Evolutionary conservation across 306 rosid species (phyloP), one percentile per base, ranked within the genome.

Genomic region (Hylodesmum podocarpum): DNA sequence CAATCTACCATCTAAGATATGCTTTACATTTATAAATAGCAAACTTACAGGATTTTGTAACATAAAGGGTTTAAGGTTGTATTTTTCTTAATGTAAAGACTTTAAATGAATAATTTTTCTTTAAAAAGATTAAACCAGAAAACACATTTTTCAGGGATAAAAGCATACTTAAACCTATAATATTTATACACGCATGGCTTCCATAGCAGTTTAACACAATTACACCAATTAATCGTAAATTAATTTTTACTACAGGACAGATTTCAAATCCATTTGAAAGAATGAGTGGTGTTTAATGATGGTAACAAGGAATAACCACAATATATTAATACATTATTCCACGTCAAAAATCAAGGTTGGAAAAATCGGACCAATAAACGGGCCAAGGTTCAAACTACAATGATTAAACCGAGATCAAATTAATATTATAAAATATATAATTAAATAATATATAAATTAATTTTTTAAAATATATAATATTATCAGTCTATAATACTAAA

Each of bases 221-320:
- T 57, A 15, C 29, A n/a, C 24, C 13, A 59, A n/a, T 29, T 1
- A 29, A 15, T 8, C 5, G 66, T 29, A 15, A 59, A 6, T 29
- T 28, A 14, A 6, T 14, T 28, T 58, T 6, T 54, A 54, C 66
- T 6, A 14, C 21, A 37, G 39, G 28, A 14, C 21, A 37, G 39
- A 58, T 29, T 28, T 29, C 31, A 59, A 29, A 59, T 59, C 24
- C 14, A 59, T 15, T 31, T 29, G 40, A 18, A 14, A 14, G 29
- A 57, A 37, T 2, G 21, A 37, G 41, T 36, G 72, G 8, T 6
- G 47, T 6, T 62, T 62, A 41, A 41, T 43, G 31, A 37, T 27
- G 36, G 72, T 29, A 73, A 50, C 66, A 25, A 54, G 58, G 34
- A 4, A 55, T 51, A 68, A 68, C 19, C 67, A 83, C 65, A 55